phyloP scores from a whole-genome alignment of 108 stramenopile genomes.

The Cylindrotheca fusiformis region DNA sequence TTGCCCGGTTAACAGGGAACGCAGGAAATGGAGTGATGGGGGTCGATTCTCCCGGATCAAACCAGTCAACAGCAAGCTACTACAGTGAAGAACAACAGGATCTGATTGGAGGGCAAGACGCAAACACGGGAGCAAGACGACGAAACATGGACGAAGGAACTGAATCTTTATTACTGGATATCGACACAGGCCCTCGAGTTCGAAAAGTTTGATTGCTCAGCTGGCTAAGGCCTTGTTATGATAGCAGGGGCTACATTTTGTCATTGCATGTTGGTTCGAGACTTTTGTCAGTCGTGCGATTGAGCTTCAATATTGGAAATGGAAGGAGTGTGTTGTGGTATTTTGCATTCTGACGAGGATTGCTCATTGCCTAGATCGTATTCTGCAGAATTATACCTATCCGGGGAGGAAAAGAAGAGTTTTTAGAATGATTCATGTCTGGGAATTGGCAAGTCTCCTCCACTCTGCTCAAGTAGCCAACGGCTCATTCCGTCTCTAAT shows the following conservation, averaged over 20 bases:
- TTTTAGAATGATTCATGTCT: too few relatives aligned
- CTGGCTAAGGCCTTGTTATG: conserved; percentile 10
- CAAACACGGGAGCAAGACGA: conserved; percentile 6
- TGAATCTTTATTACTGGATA: conserved; percentile 15
- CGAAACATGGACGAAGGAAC: conserved; percentile 6
- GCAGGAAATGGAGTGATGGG: conserved; percentile 27
- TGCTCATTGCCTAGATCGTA: too few relatives aligned
- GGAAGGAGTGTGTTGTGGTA: too few relatives aligned
- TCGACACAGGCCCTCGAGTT: conserved; percentile 3
- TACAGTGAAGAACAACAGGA: conserved; percentile 25
- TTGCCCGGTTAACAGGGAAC: conserved; percentile 36
- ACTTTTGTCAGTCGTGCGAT: too few relatives aligned
- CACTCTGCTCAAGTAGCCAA: too few relatives aligned
- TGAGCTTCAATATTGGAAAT: too few relatives aligned
- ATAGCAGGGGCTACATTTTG: conserved; percentile 19
- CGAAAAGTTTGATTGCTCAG: not conserved
- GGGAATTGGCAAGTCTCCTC: too few relatives aligned
- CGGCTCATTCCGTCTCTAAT: too few relatives aligned
- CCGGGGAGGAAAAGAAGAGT: too few relatives aligned
- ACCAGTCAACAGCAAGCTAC: conserved; percentile 18
- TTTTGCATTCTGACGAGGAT: too few relatives aligned
- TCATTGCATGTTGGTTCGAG: conserved; percentile 14
- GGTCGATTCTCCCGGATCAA: conserved; percentile 35
- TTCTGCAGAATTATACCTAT: too few relatives aligned
- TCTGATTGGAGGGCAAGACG: not conserved